Base-by-base conservation (phyloP, 805 yeast species). In the Lachancea mirantina region DNA sequence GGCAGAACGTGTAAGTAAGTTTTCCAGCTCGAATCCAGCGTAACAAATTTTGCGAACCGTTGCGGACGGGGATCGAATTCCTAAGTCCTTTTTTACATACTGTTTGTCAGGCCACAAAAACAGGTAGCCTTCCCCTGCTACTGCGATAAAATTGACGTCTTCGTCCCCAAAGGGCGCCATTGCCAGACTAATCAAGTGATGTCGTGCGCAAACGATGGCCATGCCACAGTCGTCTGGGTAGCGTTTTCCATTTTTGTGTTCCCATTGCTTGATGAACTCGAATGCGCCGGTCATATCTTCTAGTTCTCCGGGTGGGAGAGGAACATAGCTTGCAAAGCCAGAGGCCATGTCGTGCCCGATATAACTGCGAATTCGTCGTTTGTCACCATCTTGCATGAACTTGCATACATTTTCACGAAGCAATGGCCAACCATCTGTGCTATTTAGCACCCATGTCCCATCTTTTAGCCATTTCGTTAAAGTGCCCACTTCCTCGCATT, bases 21-120 rank as follows among this genome's bases (percentile, higher is more conserved):
- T 41, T 32, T 57, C 62, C 6, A 57, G 41, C 5, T 52, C 57
- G 35, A 52, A 51, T 3, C 62, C 62, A 13, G 56, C 49, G 27
- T 50, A 46, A 27, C 48, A 38, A 14, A 51, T 44, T 29, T 44
- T 49, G 13, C 40, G 39, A 4, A 32, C 30, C 11, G 25, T 27
- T 3, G 30, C 7, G 23, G 41, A 32, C 9, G 26, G 31, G 4
- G 45, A 36, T 28, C 33, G 32, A 15, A 46, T 36, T 2, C 50
- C 50, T 14, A n/a, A 14, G n/a, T 32, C 29, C n/a, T 18, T 20
- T n/a, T 30, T 27, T 10, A 17, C 18, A 11, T 19, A 19, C 4
- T 36, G 32, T 11, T 27, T 33, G 17, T 52, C 51, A 19, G 40
- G 35, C 3, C 53, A 46, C 14, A 55, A 32, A 11, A 46, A 23